phyloP scores from a whole-genome alignment of 2,329 filamentous ascomycete species.

The Cladosporium sp. region DNA sequence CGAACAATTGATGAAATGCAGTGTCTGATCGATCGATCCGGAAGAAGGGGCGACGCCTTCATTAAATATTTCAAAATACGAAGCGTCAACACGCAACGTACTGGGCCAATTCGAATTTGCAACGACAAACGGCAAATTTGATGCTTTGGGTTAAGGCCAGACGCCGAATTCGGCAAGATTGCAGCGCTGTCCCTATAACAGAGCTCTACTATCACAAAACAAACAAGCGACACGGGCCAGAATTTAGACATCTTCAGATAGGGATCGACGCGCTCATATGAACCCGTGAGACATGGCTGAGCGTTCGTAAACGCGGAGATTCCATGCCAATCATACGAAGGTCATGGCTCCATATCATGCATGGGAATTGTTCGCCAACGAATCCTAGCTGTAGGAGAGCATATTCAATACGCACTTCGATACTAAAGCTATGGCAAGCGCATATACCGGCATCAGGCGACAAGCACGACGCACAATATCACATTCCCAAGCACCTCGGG shows the following conservation, averaged over 20 bases:
- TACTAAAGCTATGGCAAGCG: too few species aligned
- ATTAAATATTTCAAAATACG: neutral
- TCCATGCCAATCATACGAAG: too few species aligned
- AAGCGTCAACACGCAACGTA: neutral
- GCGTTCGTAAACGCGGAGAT: neutral
- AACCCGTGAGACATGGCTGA: constrained; percentile 3
- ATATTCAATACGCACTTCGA: too few species aligned
- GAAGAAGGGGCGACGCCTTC: neutral
- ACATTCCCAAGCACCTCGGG: too few species aligned
- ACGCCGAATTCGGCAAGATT: neutral
- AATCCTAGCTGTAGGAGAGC: too few species aligned
- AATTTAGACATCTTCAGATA: neutral
- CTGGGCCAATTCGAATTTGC: neutral
- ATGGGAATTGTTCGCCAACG: too few species aligned
- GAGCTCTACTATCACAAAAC: neutral
- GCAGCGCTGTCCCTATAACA: constrained; percentile 2
- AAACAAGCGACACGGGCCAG: neutral
- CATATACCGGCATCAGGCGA: too few species aligned
- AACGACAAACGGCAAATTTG: neutral
- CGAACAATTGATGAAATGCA: too few species aligned
- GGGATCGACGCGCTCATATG: constrained; percentile 5
- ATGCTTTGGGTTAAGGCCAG: neutral
- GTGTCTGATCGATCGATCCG: neutral
- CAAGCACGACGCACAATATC: too few species aligned
- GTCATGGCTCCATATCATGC: too few species aligned